Conservation (phyloP, 116 monocot species). For the Cymodocea nodosa region DNA sequence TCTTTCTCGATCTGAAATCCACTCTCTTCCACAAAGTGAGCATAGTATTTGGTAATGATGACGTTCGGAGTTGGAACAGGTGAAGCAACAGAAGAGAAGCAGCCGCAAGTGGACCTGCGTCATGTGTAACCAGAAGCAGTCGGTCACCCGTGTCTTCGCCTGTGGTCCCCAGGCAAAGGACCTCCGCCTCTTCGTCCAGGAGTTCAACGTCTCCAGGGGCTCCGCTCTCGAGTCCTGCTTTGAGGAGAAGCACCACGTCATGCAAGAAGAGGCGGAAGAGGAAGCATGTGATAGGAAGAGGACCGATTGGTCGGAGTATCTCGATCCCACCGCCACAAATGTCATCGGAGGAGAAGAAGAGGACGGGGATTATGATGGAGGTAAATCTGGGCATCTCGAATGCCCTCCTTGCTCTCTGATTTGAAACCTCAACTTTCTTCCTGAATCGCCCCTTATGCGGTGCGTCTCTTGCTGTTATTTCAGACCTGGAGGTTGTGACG, state of each 20-base stretch:
- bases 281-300: conserved; percentile 1
- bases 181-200: conserved; percentile 63
- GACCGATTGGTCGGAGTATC: conserved; percentile 44
- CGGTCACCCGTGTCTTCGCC: conserved; percentile 52
- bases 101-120: conserved; percentile 83
- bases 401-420: no score
- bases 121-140: conserved; percentile 78
- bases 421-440: no score
- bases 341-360: not conserved
- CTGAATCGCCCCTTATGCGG: not conserved
- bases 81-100: conserved; percentile 81
- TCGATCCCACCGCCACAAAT: conserved; percentile 12
- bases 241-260: no score
- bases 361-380: not conserved
- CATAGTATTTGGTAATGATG: no score
- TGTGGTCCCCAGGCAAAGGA: conserved; percentile 52
- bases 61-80: conserved; percentile 19
- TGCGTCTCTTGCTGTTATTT: no score
- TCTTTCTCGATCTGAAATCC: not conserved
- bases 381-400: not conserved
- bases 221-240: no score
- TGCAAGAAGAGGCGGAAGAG: not conserved
- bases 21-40: not conserved
- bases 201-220: conserved; percentile 42
- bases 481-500: conserved; percentile 15